These are phyloP conservation scores for Neoarthrinium moseri DNA, from an alignment of 2,329 filamentous ascomycete species.

Conservation along the genomic window DNA sequence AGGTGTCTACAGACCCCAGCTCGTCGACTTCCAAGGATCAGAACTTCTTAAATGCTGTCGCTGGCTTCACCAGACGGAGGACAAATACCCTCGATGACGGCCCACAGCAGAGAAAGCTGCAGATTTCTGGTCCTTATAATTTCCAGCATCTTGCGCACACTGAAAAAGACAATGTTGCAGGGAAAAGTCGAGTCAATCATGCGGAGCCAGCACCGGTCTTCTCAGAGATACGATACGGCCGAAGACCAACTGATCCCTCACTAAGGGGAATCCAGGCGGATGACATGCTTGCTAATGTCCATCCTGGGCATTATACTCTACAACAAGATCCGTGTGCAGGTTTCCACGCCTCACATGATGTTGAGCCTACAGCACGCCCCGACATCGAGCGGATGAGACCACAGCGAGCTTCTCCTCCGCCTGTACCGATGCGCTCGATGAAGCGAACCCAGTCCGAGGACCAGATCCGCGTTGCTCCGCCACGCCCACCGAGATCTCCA, in stretches of 20 bases:
- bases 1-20: slow-evolving; percentile 34
- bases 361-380: background rate
- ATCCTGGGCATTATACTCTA: slow-evolving; percentile 39
- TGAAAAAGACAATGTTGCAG: slow-evolving; percentile 45
- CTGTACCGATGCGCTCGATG: slow-evolving; percentile 34
- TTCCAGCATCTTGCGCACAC: slow-evolving; percentile 65
- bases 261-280: slow-evolving; percentile 37
- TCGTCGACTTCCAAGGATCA: slow-evolving; percentile 37
- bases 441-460: slow-evolving; percentile 49
- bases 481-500: slow-evolving; percentile 50
- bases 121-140: slow-evolving; percentile 65
- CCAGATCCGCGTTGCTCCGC: slow-evolving; percentile 45
- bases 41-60: slow-evolving; percentile 45
- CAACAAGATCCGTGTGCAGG: slow-evolving; percentile 21
- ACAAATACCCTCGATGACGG: slow-evolving; percentile 29
- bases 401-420: slow-evolving; percentile 24
- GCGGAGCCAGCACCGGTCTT: slow-evolving; percentile 43
- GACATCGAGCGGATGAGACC: slow-evolving; percentile 10
- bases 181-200: slow-evolving; percentile 37
- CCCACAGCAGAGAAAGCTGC: slow-evolving; percentile 38
- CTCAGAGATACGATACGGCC: slow-evolving; percentile 36
- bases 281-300: slow-evolving; percentile 45
- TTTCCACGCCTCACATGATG: slow-evolving; percentile 15
- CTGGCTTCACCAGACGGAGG: slow-evolving; percentile 53
- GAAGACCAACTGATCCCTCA: slow-evolving; percentile 31